Base-by-base conservation (phyloP, 371 early-diverging fungal genomes). In the Nematocida homosporus region DNA sequence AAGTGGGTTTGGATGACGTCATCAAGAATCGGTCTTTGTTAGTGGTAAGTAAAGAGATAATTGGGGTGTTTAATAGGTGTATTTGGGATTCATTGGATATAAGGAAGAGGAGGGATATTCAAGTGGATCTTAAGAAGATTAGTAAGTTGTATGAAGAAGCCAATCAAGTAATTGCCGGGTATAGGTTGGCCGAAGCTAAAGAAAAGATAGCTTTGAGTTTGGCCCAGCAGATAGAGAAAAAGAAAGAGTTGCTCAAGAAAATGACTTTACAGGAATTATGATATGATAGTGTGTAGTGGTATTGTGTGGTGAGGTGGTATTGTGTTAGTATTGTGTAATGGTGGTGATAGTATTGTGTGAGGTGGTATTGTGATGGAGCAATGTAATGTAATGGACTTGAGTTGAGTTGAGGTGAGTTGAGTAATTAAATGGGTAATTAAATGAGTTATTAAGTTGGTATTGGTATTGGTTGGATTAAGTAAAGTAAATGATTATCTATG, bases 221-320 rank as follows among this genome's bases (percentile, higher is more conserved):
- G 8, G 51, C 52, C 51, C 30, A 50, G 37, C 75, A 72, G 55
- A 72, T 72, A 51, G 13, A 23, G 5, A 44, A 61, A 48, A 72
- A 72, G 52, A 23, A 72, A 59, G 42, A 59, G 38, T 42, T 61
- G 30, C 50, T 72, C 30, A 20, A 52, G 16, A 72, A 61, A 32
- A 27, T 72, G 27, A 34, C 38, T 48, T 57, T 72, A 59, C n/a
- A n/a, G n/a, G n/a, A n/a, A n/a, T n/a, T n/a, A n/a, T n/a, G n/a
- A n/a, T n/a, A n/a, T n/a, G n/a, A n/a, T n/a, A n/a, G n/a, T n/a
- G n/a, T n/a, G n/a, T n/a, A n/a, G n/a, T n/a, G n/a, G n/a, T n/a
- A n/a, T n/a, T n/a, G n/a, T n/a, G n/a, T n/a, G n/a, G n/a, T n/a
- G n/a, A n/a, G n/a, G n/a, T n/a, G n/a, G n/a, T n/a, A n/a, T n/a